phyloP scores from a whole-genome alignment of 768 basidiomycete species.

The Rhizopogon rudus region DNA sequence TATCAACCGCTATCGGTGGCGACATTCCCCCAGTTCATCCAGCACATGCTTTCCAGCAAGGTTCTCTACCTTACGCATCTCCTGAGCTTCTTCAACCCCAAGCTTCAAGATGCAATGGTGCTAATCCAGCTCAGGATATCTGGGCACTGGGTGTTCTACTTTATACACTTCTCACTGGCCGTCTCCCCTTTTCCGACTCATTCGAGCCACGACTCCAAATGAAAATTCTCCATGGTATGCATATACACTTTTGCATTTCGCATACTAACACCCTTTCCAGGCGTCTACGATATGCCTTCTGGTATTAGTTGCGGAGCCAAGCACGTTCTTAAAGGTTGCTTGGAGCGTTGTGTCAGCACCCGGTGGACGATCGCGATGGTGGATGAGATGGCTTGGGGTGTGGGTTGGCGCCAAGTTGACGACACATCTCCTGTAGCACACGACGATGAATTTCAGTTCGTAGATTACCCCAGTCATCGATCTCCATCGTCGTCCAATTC shows the following conservation, averaged over 20 bases:
- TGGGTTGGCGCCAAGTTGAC: constrained; percentile 54
- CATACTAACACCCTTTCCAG: constrained; percentile 31
- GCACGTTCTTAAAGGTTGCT: constrained; percentile 72
- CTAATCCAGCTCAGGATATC: constrained; percentile 79
- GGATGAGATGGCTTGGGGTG: constrained; percentile 75
- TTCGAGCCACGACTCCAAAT: constrained; percentile 90
- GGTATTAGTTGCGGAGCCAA: constrained; percentile 58
- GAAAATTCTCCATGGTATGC: constrained; percentile 82
- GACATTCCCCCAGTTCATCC: constrained; percentile 25
- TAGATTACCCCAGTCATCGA: constrained; percentile 13
- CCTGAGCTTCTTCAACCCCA: constrained; percentile 80
- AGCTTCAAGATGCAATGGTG: constrained; percentile 21
- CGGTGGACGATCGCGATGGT: constrained; percentile 84
- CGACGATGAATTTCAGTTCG: constrained; percentile 24
- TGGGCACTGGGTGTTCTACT: constrained; percentile 95
- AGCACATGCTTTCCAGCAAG: constrained; percentile 54
- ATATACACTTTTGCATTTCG: constrained; percentile 13
- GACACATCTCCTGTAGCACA: constrained; percentile 26
- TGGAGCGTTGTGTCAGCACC: constrained; percentile 53
- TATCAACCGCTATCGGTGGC: constrained; percentile 36
- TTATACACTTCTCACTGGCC: constrained; percentile 77
- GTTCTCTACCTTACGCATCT: constrained; percentile 87
- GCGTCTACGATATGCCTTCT: constrained; percentile 54
- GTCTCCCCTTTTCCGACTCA: constrained; percentile 82
- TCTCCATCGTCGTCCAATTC: constrained; percentile 12